Percentiles rank a stretch among this genome's conserved stretches.
phyloP scores from a whole-genome alignment of 306 rosid genomes.

The Acacia acuminata region DNA sequence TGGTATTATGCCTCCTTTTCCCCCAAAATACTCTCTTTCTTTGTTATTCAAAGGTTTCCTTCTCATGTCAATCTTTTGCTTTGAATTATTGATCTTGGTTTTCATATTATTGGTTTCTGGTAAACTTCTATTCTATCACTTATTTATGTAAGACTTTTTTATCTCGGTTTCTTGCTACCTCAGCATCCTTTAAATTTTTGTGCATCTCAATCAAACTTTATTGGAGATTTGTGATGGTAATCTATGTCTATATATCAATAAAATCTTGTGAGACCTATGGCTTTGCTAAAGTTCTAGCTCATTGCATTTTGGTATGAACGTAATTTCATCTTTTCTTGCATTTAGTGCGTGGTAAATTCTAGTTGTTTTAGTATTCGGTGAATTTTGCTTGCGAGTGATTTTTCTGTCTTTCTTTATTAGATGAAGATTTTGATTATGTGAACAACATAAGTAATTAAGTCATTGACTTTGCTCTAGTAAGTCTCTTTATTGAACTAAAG shows the following conservation, averaged over 20 bases:
- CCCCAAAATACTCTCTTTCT: not conserved
- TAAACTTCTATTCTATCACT: not conserved
- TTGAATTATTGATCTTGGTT: not conserved
- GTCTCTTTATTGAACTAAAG: not conserved
- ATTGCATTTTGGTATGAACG: not conserved
- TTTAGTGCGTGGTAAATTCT: not conserved
- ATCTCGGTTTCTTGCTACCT: not conserved
- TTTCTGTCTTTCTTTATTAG: not conserved
- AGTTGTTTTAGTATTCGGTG: not conserved
- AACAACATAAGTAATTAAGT: not conserved
- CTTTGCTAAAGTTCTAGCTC: not conserved
- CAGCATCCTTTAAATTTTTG: not conserved
- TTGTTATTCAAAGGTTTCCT: not conserved
- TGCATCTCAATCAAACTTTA: not conserved
- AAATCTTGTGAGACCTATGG: not conserved
- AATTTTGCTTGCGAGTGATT: not conserved
- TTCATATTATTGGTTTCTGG: not conserved
- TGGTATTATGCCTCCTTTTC: conserved; percentile 40
- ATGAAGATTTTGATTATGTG: not conserved
- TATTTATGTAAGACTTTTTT: not conserved
- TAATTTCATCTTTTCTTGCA: not conserved
- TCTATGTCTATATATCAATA: not conserved
- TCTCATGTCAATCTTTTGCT: not conserved
- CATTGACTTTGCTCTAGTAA: not conserved
- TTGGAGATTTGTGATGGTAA: not conserved